phyloP scores from a whole-genome alignment of 148 eudicot species.

The Vaccinium macrocarpon region DNA sequence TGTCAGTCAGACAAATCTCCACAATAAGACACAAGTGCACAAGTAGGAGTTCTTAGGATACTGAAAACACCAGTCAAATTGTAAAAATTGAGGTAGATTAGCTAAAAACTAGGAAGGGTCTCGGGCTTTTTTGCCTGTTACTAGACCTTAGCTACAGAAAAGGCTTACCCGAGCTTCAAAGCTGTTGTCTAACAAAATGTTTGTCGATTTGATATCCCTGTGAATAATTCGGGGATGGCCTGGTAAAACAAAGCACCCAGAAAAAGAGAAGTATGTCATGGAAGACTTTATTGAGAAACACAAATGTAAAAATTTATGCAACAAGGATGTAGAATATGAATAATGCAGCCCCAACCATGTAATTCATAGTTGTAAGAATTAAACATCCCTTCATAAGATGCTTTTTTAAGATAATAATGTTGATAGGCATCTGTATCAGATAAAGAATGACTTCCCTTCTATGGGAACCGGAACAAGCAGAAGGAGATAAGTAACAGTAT shows the following conservation, averaged over 20 bases:
- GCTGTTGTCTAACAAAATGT: constrained; percentile 74
- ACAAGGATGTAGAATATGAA: constrained; percentile 11
- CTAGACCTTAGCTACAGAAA: constrained; percentile 8
- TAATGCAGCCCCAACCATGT: background rate
- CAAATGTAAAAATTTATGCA: constrained; percentile 6
- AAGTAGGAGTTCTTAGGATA: background rate
- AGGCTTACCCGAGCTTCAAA: constrained; percentile 76
- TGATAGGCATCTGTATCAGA: too few species aligned
- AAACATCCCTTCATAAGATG: background rate
- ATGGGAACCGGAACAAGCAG: too few species aligned
- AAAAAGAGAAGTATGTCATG: background rate
- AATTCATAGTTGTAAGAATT: background rate
- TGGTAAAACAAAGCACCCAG: constrained; percentile 25
- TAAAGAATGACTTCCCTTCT: too few species aligned
- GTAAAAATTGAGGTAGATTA: background rate
- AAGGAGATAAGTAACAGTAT: too few species aligned
- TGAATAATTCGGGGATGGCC: constrained; percentile 83
- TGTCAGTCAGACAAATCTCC: constrained; percentile 21
- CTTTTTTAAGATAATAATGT: background rate
- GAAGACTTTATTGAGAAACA: constrained; percentile 2
- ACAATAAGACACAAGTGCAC: background rate
- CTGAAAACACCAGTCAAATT: background rate
- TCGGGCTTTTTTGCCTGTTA: background rate
- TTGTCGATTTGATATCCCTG: constrained; percentile 76
- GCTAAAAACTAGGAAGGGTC: constrained; percentile 3